Conservation (phyloP, 2,329 filamentous ascomycete genomes). For the Xylogone sp. region DNA sequence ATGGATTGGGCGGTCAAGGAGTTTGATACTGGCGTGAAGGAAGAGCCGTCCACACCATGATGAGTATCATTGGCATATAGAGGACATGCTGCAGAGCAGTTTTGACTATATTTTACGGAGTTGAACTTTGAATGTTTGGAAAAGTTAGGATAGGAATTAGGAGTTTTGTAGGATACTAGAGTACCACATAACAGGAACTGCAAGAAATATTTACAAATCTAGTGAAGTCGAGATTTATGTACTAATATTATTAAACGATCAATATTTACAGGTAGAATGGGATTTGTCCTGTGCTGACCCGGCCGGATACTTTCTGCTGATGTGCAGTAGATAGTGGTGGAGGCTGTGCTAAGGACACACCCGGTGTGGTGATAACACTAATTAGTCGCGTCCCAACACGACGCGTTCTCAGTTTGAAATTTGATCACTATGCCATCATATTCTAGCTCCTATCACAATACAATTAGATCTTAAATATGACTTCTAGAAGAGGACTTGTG, state of each 20-base stretch:
- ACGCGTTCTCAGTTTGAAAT: not conserved
- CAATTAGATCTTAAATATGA: conserved; percentile 10
- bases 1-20: conserved; percentile 16
- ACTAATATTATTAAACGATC: too few relatives aligned
- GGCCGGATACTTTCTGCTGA: too few relatives aligned
- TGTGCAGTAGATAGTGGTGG: too few relatives aligned
- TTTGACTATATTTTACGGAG: too few relatives aligned
- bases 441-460: too few relatives aligned
- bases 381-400: not conserved
- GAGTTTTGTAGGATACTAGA: not conserved
- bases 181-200: not conserved
- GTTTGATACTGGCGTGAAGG: conserved; percentile 4
- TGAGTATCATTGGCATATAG: not conserved
- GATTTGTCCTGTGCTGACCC: too few relatives aligned
- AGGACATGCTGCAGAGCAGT: not conserved
- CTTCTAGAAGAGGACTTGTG: conserved; percentile 16
- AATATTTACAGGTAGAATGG: too few relatives aligned
- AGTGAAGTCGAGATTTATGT: too few relatives aligned
- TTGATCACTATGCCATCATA: too few relatives aligned
- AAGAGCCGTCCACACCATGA: not conserved
- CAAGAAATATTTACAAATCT: too few relatives aligned
- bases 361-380: too few relatives aligned
- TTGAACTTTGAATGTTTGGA: not conserved
- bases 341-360: not conserved
- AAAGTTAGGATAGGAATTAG: not conserved